A percentile compares a stretch with the other conserved stretches of the same genome.
Evolutionary conservation across 345 rosid genomes (phyloP).

Genomic region (Excoecaria cochinchinensis): DNA sequence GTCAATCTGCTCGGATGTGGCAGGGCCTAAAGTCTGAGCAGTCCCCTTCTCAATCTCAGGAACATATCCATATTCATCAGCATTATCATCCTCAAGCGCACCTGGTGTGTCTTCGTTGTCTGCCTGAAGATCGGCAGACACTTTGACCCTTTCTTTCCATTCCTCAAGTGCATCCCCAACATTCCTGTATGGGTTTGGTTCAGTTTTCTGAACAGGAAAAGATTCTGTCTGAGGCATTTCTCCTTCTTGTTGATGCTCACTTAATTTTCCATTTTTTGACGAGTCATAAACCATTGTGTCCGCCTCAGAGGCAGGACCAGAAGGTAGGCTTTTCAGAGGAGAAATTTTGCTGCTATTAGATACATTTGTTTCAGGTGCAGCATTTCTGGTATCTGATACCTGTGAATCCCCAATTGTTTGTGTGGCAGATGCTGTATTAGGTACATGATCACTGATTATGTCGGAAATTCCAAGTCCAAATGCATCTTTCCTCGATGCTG

Average conservation of each 20-base stretch:
- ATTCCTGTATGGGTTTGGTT: constrained; percentile 72
- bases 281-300: constrained; percentile 45
- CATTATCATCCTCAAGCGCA: constrained; percentile 69
- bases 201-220: constrained; percentile 43
- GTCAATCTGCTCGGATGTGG: constrained; percentile 76
- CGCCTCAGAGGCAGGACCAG: constrained; percentile 47
- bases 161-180: constrained; percentile 86
- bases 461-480: constrained; percentile 43
- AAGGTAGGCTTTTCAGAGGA: constrained; percentile 50
- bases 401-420: constrained; percentile 48
- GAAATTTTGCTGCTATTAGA: constrained; percentile 37
- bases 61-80: constrained; percentile 73
- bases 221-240: constrained; percentile 47
- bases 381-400: constrained; percentile 44
- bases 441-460: constrained; percentile 31
- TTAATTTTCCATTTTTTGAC: constrained; percentile 49
- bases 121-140: constrained; percentile 58
- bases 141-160: constrained; percentile 88
- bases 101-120: constrained; percentile 46
- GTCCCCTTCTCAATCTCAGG: constrained; percentile 73
- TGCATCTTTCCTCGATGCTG: constrained; percentile 35
- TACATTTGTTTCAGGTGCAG: constrained; percentile 48
- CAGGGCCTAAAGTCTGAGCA: constrained; percentile 87
- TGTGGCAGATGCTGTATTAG: constrained; percentile 51
- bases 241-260: constrained; percentile 42